Evolutionary conservation across 2,329 filamentous ascomycete genomes (phyloP).

Genomic region (Geosmithia putterillii): DNA sequence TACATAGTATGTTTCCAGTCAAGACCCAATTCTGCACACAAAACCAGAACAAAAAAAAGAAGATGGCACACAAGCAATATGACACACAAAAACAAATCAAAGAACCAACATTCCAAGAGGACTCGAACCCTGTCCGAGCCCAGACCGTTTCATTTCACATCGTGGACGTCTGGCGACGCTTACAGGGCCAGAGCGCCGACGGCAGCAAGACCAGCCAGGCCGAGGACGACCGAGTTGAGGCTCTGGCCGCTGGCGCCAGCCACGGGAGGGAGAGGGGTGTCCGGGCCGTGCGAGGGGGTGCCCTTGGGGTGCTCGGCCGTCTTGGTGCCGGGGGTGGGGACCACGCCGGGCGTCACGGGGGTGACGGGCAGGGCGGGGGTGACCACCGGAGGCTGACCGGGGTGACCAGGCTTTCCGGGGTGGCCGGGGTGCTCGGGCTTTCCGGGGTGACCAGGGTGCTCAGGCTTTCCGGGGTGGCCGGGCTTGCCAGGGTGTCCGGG

Average conservation of each 20-base stretch:
- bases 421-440: constrained; percentile 9
- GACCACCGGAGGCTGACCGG: too few species aligned
- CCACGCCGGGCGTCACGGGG: neutral
- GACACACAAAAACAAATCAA: too few species aligned
- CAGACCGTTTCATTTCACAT: too few species aligned
- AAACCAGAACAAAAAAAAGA: too few species aligned
- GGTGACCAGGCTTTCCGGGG: neutral
- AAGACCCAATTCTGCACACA: too few species aligned
- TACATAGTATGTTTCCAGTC: too few species aligned
- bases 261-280: neutral
- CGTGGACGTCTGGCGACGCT: too few species aligned
- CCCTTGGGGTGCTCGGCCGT: neutral
- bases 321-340: neutral
- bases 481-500: neutral
- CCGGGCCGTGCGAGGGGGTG: constrained; percentile 1
- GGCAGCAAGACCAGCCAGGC: constrained; percentile 3
- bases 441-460: neutral
- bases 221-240: constrained; percentile 1
- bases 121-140: too few species aligned
- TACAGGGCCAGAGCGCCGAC: constrained; percentile 5
- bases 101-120: too few species aligned
- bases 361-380: neutral
- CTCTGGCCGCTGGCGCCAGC: constrained; percentile 1
- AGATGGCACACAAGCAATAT: too few species aligned
- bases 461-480: neutral